Percentiles rank a stretch among this genome's conserved stretches.
These are phyloP conservation scores for Vigna trinervia DNA, from an alignment of 306 rosid species.

Conservation along the genomic window DNA sequence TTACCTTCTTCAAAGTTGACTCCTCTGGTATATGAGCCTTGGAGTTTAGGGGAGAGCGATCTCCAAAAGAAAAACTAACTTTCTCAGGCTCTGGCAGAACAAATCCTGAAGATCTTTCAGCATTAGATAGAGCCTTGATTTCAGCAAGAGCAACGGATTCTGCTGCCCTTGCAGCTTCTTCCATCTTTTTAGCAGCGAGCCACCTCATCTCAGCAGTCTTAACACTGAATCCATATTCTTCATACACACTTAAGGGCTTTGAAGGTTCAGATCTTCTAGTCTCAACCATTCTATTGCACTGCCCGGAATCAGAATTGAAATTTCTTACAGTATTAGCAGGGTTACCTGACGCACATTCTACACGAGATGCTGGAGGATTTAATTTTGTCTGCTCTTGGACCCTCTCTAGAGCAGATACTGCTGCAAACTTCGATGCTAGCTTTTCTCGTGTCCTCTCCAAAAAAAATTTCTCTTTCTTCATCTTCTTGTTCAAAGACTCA, in stretches of 20 bases:
- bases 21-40: constrained; percentile 54
- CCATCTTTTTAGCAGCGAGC: constrained; percentile 95
- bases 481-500: constrained; percentile 80
- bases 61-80: constrained; percentile 55
- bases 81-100: constrained; percentile 67
- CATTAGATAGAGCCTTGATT: constrained; percentile 66
- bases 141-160: constrained; percentile 95
- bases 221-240: constrained; percentile 52
- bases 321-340: constrained; percentile 46
- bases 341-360: constrained; percentile 43
- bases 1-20: constrained; percentile 57
- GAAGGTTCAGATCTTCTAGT: constrained; percentile 50
- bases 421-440: constrained; percentile 61
- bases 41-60: constrained; percentile 50
- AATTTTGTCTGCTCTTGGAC: constrained; percentile 49
- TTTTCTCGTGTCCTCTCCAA: constrained; percentile 72
- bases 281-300: constrained; percentile 48
- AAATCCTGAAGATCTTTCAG: constrained; percentile 55
- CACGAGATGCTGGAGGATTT: constrained; percentile 46
- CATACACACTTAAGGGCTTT: constrained; percentile 47
- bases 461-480: constrained; percentile 71
- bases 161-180: constrained; percentile 96
- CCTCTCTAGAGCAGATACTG: constrained; percentile 59
- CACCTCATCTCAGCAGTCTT: constrained; percentile 86
- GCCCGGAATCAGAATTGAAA: constrained; percentile 43